Evolutionary conservation across 192 early-diverging fungal species (phyloP), one percentile per base, ranked within the genome.

Genomic region (Chytriomyces sp.): DNA sequence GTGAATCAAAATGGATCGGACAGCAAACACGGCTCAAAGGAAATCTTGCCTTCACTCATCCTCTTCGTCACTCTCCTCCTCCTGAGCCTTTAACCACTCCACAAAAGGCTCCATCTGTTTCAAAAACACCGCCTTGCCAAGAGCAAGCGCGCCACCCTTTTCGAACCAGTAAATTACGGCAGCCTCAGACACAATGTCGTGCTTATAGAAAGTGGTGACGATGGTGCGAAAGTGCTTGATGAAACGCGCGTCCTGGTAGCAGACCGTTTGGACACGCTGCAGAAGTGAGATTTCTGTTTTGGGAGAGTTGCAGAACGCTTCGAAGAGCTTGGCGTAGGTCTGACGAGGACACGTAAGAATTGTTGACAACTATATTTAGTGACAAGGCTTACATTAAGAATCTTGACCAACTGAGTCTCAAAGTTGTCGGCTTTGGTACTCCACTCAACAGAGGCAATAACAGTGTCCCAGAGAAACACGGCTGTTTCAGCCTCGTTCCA

Each of bases 31-130:
- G n/a, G n/a, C n/a, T n/a, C n/a, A n/a, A n/a, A n/a, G n/a, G n/a
- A n/a, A n/a, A n/a, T n/a, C n/a, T n/a, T n/a, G n/a, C n/a, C n/a
- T n/a, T n/a, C n/a, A n/a, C n/a, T n/a, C n/a, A n/a, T 68, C 44
- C 5, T 68, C 65, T 14, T 68, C 65, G 30, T 68, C 65, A 55
- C 52, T 55, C 22, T 68, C 65, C 52, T 89, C 88, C 34, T 88
- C 88, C 40, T 87, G 89, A 34, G 84, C 88, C 74, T 86, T 85
- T 54, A 98, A 85, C 88, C 90, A 95, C 52, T 84, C 80, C 52
- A 96, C 86, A 71, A 98, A 93, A 4, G 91, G 86, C 77, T 94
- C 93, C 82, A 94, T 92, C 84, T 96, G 95, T 88, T 96, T 96
- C 75, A 94, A 78, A 70, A 98, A 94, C 53, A 90, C 83, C 22